Base-by-base conservation (phyloP, 1,284 basidiomycete genomes). In the Boletellus deceptivus region DNA sequence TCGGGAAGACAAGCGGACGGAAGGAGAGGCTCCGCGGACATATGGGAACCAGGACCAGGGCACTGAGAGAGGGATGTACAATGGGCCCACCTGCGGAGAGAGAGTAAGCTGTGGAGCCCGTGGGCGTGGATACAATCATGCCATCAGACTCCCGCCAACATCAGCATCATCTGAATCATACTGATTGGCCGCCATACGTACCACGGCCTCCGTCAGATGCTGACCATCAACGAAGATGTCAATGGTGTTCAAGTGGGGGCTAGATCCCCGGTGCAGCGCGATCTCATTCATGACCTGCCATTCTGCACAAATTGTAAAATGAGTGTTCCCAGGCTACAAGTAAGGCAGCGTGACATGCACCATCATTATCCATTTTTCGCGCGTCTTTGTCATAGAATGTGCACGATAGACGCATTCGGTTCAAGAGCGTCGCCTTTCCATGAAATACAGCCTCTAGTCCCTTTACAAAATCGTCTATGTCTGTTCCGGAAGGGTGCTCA, bases 221-320 rank as follows among this genome's bases (percentile, higher is more conserved):
- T 96, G 91, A 0, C 89, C 93, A 62, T 98, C 91, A n/a, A 97
- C 93, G 68, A 82, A 97, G 9, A 93, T 90, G 64, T 98, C 93
- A 52, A 98, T 93, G 6, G 91, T 93, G 54, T 93, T 94, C 47
- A 98, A 77, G 63, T 98, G 95, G 1, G 94, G 91, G 58, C 89
- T 90, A 24, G 90, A 82, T 5, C 95, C 95, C 20, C 95, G 83
- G 69, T 98, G 96, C 20, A 98, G 75, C 10, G 93, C 86, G 49
- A 98, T 85, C 71, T 98, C 96, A 65, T 98, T 98, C 93, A 98
- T 96, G 33, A 97, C 93, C 70, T 98, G 94, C 83, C 91, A 92
- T 56, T 90, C 93, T 84, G 61, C 48, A 45, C n/a, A 36, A 40
- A 31, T n/a, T 31, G 27, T 24, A 33, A 33, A 18, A 40, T 45